Evolutionary conservation across 2,329 filamentous ascomycete species (phyloP), one percentile per base, ranked within the genome.

Genomic region (Fusarium sarcochroum): DNA sequence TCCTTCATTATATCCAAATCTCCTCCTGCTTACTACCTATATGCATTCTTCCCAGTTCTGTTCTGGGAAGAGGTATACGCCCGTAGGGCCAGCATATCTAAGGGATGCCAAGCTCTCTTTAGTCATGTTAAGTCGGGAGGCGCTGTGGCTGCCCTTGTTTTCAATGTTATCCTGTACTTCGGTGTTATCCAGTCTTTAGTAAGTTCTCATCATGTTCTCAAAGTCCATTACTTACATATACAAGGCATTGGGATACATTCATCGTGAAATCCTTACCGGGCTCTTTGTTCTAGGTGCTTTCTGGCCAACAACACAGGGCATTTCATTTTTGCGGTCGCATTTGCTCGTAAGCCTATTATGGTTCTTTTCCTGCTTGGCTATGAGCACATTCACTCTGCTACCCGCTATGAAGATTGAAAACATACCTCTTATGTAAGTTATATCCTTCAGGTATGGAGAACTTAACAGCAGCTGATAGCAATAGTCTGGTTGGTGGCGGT

Each of bases 51-150:
- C 78, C 96, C 96, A 0, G 90, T 97, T 4, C 87, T 93, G 58
- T 98, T 99, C 81, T 99, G 96, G 96, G 95, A 98, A 79, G 94
- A 98, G 75, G 93, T 98, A 0, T 95, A 91, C 78, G 92, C 93
- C 5, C 89, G 92, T 27, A 87, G 94, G 57, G 84, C 86, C 45
- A 92, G 92, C 41, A 79, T 98, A 14, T 75, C 81, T 7, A 86
- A 89, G 65, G 94, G 94, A 5, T 84, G 86, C 51, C 86, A 85
- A 66, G 84, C 87, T 49, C 82, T 98, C 10, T 90, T 97, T 69
- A 85, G 87, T 1, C 86, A 94, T 69, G 81, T 94, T 41, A 83
- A 86, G 55, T 89, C 90, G 0, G 80, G 86, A 27, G 82, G 85
- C 21, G 88, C 87, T 25, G 80, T 86, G 30, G 69, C 87, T 21